Base-by-base conservation (phyloP, 768 basidiomycete species). In the Mycena rebaudengoi region DNA sequence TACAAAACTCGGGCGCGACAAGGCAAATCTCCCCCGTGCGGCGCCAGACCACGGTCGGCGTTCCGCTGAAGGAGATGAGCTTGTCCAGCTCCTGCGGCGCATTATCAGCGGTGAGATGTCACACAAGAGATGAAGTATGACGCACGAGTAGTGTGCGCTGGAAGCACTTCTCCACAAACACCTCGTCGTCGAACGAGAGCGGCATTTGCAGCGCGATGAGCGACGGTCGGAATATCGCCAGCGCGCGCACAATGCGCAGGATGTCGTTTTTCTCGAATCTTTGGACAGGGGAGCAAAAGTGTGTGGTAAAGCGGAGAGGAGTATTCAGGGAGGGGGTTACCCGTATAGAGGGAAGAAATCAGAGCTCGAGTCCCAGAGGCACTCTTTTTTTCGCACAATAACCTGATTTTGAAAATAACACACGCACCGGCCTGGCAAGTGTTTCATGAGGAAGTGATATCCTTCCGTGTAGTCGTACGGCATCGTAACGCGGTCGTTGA, bases 161-260 rank as follows among this genome's bases (percentile, higher is more conserved):
- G 75, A 99, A 97, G 68, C 94, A 97, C 73, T 91, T 90, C 79
- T 99, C 97, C 51, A 97, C 91, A 76, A 99, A 98, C 3, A 97
- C 86, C 75, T 98, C 97, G 78, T 99, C 97, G 70, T 98, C 96
- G 60, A 95, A 88, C 18, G 95, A 92, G 75, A 99, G 82, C 28
- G 97, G 95, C 96, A 98, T 98, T 86, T 98, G 96, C 53, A 99
- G 80, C 26, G 97, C 97, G 71, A 99, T 99, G 58, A 99, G 85
- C 60, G 94, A 96, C n/a, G 97, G 97, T 58, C 97, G 86, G 75
- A 95, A 96, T 35, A 97, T 94, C 20, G 97, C 96, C 57, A 99
- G 83, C 28, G 96, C 94, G 54, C 96, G 91, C 43, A 98, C 96
- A 69, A 99, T 91, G 60, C 95, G 94, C 41, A 99, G 78, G 64